These are phyloP conservation scores for Canavalia gladiata DNA, from an alignment of 306 rosid genomes.

Conservation along the genomic window DNA sequence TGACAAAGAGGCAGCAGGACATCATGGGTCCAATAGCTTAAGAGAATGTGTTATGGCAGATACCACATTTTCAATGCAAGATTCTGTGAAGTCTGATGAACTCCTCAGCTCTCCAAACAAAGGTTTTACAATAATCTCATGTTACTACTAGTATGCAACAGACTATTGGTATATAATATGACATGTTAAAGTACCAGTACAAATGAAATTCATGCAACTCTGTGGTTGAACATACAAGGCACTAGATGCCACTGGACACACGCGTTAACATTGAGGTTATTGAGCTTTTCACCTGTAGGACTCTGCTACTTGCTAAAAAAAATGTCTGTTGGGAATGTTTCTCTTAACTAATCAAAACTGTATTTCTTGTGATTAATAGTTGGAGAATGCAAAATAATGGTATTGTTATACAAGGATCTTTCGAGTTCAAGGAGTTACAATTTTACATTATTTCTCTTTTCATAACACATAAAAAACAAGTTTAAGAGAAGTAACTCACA, in stretches of 20 bases:
- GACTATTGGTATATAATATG: slow-evolving; percentile 24
- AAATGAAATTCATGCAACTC: not conserved
- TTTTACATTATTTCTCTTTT: slow-evolving; percentile 17
- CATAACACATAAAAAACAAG: not conserved
- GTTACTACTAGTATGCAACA: slow-evolving; percentile 29
- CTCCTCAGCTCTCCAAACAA: slow-evolving; percentile 50
- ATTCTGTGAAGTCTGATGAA: slow-evolving; percentile 49
- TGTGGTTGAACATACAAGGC: not conserved
- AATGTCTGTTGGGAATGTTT: not conserved
- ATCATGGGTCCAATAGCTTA: slow-evolving; percentile 35
- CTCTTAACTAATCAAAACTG: not conserved
- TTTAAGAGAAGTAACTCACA: slow-evolving; percentile 8
- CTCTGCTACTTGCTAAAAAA: not conserved
- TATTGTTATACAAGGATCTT: slow-evolving; percentile 7
- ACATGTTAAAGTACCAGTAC: slow-evolving; percentile 21
- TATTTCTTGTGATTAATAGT: not conserved
- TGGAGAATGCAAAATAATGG: slow-evolving; percentile 24
- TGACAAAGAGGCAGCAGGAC: slow-evolving; percentile 42
- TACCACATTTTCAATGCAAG: slow-evolving; percentile 47
- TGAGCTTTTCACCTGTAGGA: not conserved
- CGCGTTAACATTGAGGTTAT: not conserved
- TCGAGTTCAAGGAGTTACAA: slow-evolving; percentile 18
- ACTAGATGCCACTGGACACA: not conserved
- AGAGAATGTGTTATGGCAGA: slow-evolving; percentile 51
- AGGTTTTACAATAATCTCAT: slow-evolving; percentile 60